Evolutionary conservation across 129 eudicot genomes (phyloP), one percentile per base, ranked within the genome.

Genomic region (Glebionis coronaria): DNA sequence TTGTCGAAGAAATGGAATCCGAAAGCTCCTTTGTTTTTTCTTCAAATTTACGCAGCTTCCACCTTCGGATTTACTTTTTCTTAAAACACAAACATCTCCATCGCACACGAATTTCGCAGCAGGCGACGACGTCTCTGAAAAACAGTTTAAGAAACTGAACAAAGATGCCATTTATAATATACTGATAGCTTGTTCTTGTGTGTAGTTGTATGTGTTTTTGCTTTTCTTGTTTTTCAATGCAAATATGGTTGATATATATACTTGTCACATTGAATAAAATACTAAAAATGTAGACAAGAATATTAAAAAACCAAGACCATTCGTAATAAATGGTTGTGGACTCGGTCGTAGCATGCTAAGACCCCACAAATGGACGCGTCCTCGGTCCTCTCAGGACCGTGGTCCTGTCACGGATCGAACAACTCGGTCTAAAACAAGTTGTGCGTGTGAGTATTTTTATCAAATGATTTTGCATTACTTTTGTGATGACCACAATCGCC

Each of bases 1-100:
- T 15, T 44, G 70, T 67, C 25, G 59, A 61, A 76, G 49, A 69
- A 76, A 68, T 3, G 70, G 80, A 54, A 68, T 68, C 63, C 75
- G 38, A 42, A 76, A 45, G 70, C 80, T 68, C 54, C 80, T 58
- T 25, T 68, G 74, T 51, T 68, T 71, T 56, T 76, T 68, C 55
- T 74, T 68, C 57, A 71, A 47, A 44, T 13, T 60, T 6, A 52
- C 62, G 51, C n/a, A n/a, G n/a, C n/a, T 18, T 14, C 49, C 60
- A 66, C 44, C 27, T 3, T 46, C 15, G 9, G 80, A 69, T 69
- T 28, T 52, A 4, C 14, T 18, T 68, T 63, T 69, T 52, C 80
- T 76, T 42, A 76, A 13, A 69, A 76, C 75, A 69, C 80, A 76
- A 11, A 69, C 80, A 76, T 69, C 80, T 62, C 80, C 75, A 6